Evolutionary conservation across 2,329 filamentous ascomycete genomes (phyloP).

Genomic region (Dactylellina cionopaga): DNA sequence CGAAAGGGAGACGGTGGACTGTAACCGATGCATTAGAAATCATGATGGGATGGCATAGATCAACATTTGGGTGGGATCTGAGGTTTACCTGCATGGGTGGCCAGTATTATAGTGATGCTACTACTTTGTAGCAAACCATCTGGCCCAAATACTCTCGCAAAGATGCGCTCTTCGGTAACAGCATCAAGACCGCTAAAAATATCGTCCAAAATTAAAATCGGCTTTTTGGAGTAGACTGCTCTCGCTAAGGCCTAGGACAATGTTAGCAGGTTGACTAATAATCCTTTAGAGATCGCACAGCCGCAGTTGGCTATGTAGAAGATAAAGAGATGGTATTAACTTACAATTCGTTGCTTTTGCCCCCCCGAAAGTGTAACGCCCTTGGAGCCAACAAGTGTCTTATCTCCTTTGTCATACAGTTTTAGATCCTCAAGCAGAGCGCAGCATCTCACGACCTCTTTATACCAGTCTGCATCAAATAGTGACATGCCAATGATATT

Average conservation of each 20-base stretch:
- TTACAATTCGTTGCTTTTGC: slow-evolving; percentile 63
- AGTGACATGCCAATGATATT: slow-evolving; percentile 61
- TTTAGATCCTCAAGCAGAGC: slow-evolving; percentile 60
- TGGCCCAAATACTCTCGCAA: slow-evolving; percentile 60
- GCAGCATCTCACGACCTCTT: slow-evolving; percentile 59
- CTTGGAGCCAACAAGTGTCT: slow-evolving; percentile 60
- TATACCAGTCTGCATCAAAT: slow-evolving; percentile 59
- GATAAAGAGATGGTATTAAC: no score
- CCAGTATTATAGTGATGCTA: slow-evolving; percentile 58
- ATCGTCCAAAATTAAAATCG: slow-evolving; percentile 61
- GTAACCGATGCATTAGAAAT: not conserved
- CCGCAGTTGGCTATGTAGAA: slow-evolving; percentile 59
- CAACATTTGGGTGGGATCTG: slow-evolving; percentile 55
- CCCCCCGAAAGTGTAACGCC: slow-evolving; percentile 65
- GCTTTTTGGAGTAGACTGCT: slow-evolving; percentile 43
- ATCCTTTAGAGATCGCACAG: slow-evolving; percentile 58
- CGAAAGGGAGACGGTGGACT: slow-evolving; percentile 38
- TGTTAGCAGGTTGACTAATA: slow-evolving; percentile 54
- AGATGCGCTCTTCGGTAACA: slow-evolving; percentile 62
- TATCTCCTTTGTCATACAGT: slow-evolving; percentile 58
- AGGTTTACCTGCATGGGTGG: slow-evolving; percentile 58
- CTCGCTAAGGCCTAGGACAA: slow-evolving; percentile 54
- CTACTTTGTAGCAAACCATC: slow-evolving; percentile 60
- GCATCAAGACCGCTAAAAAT: slow-evolving; percentile 62
- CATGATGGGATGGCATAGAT: not conserved